Conservation (phyloP, 306 rosid species). For the Acacia confusa region DNA sequence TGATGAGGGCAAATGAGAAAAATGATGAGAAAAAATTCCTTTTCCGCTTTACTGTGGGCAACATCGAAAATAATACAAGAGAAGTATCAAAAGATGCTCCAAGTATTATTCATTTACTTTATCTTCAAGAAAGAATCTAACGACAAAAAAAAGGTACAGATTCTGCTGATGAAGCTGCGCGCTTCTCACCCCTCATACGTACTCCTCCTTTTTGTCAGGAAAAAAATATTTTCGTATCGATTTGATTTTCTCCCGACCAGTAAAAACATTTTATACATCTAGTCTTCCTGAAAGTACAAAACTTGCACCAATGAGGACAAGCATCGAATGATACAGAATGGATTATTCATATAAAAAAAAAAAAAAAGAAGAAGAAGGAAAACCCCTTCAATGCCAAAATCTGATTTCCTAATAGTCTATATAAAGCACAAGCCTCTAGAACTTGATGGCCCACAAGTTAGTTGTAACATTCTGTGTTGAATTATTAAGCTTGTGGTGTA, state of each 20-base stretch:
- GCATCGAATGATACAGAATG: background rate
- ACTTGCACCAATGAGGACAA: background rate
- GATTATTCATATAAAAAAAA: background rate
- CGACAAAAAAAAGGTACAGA: background rate
- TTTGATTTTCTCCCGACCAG: background rate
- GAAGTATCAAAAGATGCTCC: background rate
- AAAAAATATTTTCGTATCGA: background rate
- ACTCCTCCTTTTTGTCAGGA: background rate
- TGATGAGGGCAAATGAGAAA: no score
- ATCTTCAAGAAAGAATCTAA: background rate
- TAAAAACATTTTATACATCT: background rate
- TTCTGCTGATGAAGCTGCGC: background rate
- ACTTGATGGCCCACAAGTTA: background rate
- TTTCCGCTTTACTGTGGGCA: no score
- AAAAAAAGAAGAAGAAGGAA: no score
- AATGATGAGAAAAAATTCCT: no score
- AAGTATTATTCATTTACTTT: background rate
- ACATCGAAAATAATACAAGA: background rate
- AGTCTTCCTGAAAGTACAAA: background rate
- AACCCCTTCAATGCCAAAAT: background rate
- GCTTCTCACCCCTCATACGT: background rate
- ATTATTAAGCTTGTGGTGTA: background rate
- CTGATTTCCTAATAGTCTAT: no score
- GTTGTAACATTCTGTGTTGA: background rate
- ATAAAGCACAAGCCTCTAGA: background rate